phyloP scores from a whole-genome alignment of 192 early-diverging fungal species.

The Lunasporangiospora selenospora region DNA sequence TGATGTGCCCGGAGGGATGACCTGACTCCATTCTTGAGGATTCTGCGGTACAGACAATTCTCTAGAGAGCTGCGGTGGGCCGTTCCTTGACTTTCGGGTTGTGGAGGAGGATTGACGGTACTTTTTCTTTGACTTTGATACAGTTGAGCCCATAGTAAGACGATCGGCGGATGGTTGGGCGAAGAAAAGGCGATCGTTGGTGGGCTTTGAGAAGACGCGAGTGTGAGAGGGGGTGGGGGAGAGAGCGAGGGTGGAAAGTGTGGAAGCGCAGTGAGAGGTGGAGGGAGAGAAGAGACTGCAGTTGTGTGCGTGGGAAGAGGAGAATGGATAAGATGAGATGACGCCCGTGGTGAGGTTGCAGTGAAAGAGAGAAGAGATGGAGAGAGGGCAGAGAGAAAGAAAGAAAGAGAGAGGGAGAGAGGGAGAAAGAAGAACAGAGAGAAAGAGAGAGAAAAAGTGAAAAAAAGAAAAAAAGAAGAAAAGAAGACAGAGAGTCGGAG shows the following conservation, averaged over 20 bases:
- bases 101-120: slow-evolving; percentile 27
- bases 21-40: slow-evolving; percentile 15
- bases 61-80: neutral
- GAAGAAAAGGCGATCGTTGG: neutral
- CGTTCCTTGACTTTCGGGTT: slow-evolving; percentile 1
- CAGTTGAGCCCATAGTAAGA: slow-evolving; percentile 43
- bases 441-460: neutral
- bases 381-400: neutral
- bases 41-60: slow-evolving; percentile 12
- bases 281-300: neutral
- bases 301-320: neutral
- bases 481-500: neutral
- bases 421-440: neutral
- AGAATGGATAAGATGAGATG: neutral
- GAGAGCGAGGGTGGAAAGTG: too few species aligned
- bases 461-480: neutral
- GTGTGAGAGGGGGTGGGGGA: neutral
- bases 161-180: too few species aligned
- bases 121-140: slow-evolving; percentile 45
- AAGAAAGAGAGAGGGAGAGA: neutral
- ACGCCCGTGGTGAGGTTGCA: neutral
- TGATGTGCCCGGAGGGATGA: neutral
- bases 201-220: neutral
- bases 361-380: neutral
- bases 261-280: too few species aligned